Conservation (phyloP, 306 rosid genomes). For the Mimosa bimucronata region DNA sequence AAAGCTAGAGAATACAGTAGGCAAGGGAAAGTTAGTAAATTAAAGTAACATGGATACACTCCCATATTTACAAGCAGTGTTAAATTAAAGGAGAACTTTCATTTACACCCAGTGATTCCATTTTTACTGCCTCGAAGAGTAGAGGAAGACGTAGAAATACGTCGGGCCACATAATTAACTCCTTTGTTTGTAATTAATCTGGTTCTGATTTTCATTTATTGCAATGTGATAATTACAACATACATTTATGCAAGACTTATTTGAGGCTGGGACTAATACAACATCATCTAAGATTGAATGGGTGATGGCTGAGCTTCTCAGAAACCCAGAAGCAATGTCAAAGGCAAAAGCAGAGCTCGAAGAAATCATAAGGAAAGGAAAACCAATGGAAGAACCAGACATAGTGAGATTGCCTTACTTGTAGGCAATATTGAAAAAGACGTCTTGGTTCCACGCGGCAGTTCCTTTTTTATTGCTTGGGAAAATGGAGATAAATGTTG, state of each 20-base stretch:
- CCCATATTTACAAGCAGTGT: background rate
- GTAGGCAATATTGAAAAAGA: conserved; percentile 36
- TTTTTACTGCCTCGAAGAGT: background rate
- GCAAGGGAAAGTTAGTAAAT: background rate
- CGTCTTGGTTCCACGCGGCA: background rate
- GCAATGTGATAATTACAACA: too few relatives aligned
- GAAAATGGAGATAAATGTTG: conserved; percentile 40
- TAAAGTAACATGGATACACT: background rate
- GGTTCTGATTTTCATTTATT: too few relatives aligned
- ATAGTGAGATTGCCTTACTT: conserved; percentile 43
- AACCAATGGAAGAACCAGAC: conserved; percentile 49
- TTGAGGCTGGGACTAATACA: conserved; percentile 49
- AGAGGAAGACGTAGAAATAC: background rate
- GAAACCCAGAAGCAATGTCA: conserved; percentile 41
- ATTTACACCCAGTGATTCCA: background rate
- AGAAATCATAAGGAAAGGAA: conserved; percentile 47
- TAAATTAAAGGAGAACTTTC: background rate
- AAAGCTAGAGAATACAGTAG: background rate
- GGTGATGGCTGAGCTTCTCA: conserved; percentile 50
- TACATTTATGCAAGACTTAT: conserved; percentile 36
- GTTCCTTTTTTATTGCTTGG: conserved; percentile 45
- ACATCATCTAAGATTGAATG: conserved; percentile 42
- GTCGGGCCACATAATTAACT: too few relatives aligned
- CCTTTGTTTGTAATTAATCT: too few relatives aligned
- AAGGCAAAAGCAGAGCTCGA: conserved; percentile 44